Base-by-base conservation (phyloP, 2,329 filamentous ascomycete genomes). In the Fusarium scirpi region DNA sequence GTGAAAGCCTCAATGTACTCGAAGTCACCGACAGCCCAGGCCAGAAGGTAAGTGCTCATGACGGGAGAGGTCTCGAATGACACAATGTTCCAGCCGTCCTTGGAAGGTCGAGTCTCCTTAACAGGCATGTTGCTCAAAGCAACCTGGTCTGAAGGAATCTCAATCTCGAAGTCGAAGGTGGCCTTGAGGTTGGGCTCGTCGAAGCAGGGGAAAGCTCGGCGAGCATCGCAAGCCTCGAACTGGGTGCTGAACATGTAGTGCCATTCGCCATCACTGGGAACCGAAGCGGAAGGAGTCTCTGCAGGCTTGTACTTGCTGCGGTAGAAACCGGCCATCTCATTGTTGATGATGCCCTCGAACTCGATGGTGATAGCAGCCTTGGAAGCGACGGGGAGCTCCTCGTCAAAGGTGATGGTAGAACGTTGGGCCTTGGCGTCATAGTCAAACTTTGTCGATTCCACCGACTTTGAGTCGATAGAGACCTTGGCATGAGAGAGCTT, bases 141-240 rank as follows among this genome's bases (percentile, higher is more conserved):
- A 43, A 94, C 91, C 80, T 96, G 92, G 72, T 95, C 93, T 48
- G 92, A 90, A 18, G 96, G 95, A 48, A 98, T 88, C 83, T 98
- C 95, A 69, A 99, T 92, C 76, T 94, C 88, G 64, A 99, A 92
- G 80, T 98, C 94, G 77, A 98, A 98, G 4, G 94, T 95, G 13
- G 96, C 94, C 83, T 99, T 99, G 70, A 98, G 87, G 77, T 97
- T 97, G 44, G 96, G 96, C 83, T 99, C 96, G 78, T 99, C 96
- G 77, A 98, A 98, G 84, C 96, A 99, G 49, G 96, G 96, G 82
- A 99, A 98, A 11, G 96, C 95, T 72, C 94, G 88, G 71, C 96
- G 91, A 67, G 96, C 96, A 82, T 99, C 96, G 77, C 94, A 97
- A 47, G 94, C 92, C 85, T 99, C 96, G 78, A 99, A 99, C 80